phyloP scores from a whole-genome alignment of 257 asterid species.

The Plantago ovata region DNA sequence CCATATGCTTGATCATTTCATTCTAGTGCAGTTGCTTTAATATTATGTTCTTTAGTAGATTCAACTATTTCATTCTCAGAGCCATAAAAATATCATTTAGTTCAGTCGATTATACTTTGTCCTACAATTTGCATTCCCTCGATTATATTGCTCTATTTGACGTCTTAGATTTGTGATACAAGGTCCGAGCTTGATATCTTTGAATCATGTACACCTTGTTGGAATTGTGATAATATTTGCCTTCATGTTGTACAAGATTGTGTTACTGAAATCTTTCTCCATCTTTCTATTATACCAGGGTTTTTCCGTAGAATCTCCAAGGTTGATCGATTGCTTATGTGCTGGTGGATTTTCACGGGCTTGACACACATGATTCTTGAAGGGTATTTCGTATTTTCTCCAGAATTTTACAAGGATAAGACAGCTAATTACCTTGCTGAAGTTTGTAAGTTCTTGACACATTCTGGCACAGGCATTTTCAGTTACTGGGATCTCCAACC shows the following conservation, averaged over 20 bases:
- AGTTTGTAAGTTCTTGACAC: conserved; percentile 66
- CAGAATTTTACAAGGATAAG: conserved; percentile 64
- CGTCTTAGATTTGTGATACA: background rate
- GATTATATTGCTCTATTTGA: background rate
- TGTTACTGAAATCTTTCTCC: background rate
- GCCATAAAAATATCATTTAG: too few relatives aligned
- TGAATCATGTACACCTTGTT: background rate
- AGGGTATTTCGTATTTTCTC: conserved; percentile 83
- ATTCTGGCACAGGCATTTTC: background rate
- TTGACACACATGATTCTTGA: conserved; percentile 84
- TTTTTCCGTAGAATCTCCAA: conserved; percentile 53
- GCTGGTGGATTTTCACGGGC: conserved; percentile 99
- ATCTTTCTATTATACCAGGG: conserved; percentile 36
- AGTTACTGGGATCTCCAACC: background rate
- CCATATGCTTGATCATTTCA: too few relatives aligned
- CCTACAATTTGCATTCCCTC: background rate
- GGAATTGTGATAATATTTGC: too few relatives aligned
- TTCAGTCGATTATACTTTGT: background rate
- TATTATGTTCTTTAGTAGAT: too few relatives aligned
- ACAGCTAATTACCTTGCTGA: conserved; percentile 78
- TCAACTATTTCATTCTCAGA: too few relatives aligned
- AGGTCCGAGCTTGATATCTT: background rate
- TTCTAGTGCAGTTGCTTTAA: too few relatives aligned
- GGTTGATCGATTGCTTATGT: conserved; percentile 69
- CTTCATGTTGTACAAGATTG: background rate